Percentiles rank a stretch among this genome's conserved stretches.
phyloP scores from a whole-genome alignment of 2,329 filamentous ascomycete genomes.

The Aspergillus fumigatiaffinis region DNA sequence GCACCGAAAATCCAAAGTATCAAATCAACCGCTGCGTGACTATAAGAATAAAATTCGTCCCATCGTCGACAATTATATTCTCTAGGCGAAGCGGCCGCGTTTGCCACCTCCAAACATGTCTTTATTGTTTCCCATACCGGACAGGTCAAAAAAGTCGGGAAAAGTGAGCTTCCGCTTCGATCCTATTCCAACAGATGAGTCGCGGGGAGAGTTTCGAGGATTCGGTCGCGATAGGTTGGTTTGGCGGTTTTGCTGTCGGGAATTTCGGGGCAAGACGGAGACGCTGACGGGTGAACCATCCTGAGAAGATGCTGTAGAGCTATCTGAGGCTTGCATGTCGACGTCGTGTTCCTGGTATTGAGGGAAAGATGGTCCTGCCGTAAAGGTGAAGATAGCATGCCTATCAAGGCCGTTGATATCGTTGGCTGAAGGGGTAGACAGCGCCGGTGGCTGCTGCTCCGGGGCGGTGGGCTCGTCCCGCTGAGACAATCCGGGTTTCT shows the following conservation, averaged over 20 bases:
- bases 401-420: constrained; percentile 24
- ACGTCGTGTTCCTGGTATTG: constrained; percentile 36
- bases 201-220: constrained; percentile 35
- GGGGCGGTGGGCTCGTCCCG: constrained; percentile 22
- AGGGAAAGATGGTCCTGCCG: constrained; percentile 39
- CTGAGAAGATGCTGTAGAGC: constrained; percentile 24
- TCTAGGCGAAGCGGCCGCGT: constrained; percentile 44
- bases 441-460: constrained; percentile 13
- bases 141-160: constrained; percentile 49
- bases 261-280: constrained; percentile 41
- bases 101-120: constrained; percentile 46
- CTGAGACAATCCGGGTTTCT: constrained; percentile 25
- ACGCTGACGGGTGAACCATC: constrained; percentile 38
- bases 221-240: constrained; percentile 36
- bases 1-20: constrained; percentile 24
- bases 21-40: constrained; percentile 29
- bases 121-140: constrained; percentile 40
- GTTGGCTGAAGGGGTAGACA: constrained; percentile 16
- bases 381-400: constrained; percentile 42
- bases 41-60: constrained; percentile 33
- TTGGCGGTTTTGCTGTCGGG: constrained; percentile 38
- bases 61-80: constrained; percentile 26
- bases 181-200: constrained; percentile 38
- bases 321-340: constrained; percentile 42
- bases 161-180: constrained; percentile 47